Evolutionary conservation across 2,329 filamentous ascomycete species (phyloP).

Genomic region (Gremmenia infestans): DNA sequence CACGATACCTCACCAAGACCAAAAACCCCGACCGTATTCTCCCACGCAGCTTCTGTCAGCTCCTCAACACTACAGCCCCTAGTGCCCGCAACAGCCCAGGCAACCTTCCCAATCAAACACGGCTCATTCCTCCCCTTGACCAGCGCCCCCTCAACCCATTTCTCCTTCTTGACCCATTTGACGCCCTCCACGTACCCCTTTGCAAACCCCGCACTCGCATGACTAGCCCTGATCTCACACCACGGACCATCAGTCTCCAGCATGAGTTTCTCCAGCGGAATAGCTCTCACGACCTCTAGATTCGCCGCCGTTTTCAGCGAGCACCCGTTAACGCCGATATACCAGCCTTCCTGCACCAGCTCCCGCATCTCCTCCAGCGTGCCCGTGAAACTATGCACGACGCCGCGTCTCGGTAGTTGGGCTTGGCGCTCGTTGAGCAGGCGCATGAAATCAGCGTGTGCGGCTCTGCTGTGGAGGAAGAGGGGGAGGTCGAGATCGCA

Average conservation of each 20-base stretch:
- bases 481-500: conserved; percentile 66
- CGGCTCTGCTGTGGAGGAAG: conserved; percentile 88
- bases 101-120: conserved; percentile 78
- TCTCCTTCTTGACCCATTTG: conserved; percentile 92
- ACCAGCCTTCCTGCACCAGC: conserved; percentile 73
- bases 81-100: conserved; percentile 80
- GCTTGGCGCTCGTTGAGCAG: conserved; percentile 62
- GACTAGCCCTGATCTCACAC: conserved; percentile 88
- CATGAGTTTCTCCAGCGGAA: conserved; percentile 77
- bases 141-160: conserved; percentile 81
- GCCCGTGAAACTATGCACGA: conserved; percentile 95
- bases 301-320: conserved; percentile 94
- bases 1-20: conserved; percentile 51
- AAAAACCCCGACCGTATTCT: conserved; percentile 77
- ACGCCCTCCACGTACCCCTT: conserved; percentile 25
- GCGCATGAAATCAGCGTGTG: conserved; percentile 75
- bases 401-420: conserved; percentile 65
- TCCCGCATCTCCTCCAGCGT: conserved; percentile 78
- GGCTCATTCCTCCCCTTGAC: conserved; percentile 95
- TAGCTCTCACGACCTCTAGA: conserved; percentile 72
- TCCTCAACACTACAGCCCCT: conserved; percentile 76
- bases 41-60: conserved; percentile 81
- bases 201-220: conserved; percentile 55
- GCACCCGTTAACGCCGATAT: conserved; percentile 95
- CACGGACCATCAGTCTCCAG: conserved; percentile 97